A percentile compares a stretch with the other conserved stretches of the same genome.
Evolutionary conservation across 1,284 basidiomycete species (phyloP).

Genomic region (Hymenochaete sp.): DNA sequence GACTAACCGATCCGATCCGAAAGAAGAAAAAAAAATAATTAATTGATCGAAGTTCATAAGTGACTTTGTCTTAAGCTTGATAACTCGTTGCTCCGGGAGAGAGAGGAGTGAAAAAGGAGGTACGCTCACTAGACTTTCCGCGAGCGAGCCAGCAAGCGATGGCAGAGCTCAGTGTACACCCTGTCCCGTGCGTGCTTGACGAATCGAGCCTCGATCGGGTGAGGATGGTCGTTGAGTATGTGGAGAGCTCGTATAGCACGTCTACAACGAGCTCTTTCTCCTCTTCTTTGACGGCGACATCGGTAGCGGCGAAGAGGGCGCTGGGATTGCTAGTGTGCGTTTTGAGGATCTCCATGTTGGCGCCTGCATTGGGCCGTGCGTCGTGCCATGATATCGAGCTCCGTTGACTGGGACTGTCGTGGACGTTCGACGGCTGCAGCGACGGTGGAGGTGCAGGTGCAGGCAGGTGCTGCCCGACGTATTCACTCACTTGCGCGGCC

Average conservation of each 20-base stretch:
- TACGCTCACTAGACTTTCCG: slow-evolving; percentile 39
- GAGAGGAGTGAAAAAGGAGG: too few species aligned
- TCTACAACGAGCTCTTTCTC: slow-evolving; percentile 75
- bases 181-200: slow-evolving; percentile 84
- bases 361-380: slow-evolving; percentile 34
- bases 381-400: too few species aligned
- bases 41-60: not conserved
- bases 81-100: too few species aligned
- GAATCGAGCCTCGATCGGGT: slow-evolving; percentile 61
- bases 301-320: too few species aligned
- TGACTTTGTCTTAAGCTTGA: not conserved
- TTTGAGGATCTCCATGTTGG: slow-evolving; percentile 56
- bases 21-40: slow-evolving; percentile 1
- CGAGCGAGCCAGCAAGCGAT: slow-evolving; percentile 62
- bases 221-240: slow-evolving; percentile 41
- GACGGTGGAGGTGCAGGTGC: too few species aligned
- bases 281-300: too few species aligned
- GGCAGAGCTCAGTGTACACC: slow-evolving; percentile 85
- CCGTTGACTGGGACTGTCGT: too few species aligned
- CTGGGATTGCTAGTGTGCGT: slow-evolving; percentile 20
- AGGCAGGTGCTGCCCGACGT: too few species aligned
- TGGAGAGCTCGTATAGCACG: slow-evolving; percentile 44
- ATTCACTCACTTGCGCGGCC: too few species aligned
- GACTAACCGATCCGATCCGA: slow-evolving; percentile 32
- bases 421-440: too few species aligned